phyloP scores from a whole-genome alignment of 2,329 filamentous ascomycete genomes.

The Pseudodiploospora longispora region DNA sequence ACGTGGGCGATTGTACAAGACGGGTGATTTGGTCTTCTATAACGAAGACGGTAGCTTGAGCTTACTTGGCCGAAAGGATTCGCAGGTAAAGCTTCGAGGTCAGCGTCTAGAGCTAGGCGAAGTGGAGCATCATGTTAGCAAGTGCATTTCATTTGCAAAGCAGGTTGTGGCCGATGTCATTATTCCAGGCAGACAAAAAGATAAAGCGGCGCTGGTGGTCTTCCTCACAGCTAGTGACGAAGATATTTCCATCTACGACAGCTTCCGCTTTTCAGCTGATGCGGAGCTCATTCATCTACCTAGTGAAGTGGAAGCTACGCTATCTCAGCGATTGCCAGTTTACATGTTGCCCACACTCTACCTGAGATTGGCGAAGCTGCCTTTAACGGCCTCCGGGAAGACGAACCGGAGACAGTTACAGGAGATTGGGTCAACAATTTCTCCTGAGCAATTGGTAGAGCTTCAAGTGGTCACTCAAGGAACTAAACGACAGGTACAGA shows the following conservation, averaged over 20 bases:
- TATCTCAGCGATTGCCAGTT: constrained; percentile 6
- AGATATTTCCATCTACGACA: too few relatives aligned
- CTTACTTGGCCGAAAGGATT: constrained; percentile 35
- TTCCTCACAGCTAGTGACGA: neutral
- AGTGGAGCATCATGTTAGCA: neutral
- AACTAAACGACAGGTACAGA: neutral
- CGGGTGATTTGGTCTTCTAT: constrained; percentile 25
- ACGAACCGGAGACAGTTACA: constrained; percentile 8
- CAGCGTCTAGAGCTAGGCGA: neutral
- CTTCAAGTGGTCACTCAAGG: neutral
- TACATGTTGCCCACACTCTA: constrained; percentile 15
- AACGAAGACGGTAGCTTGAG: constrained; percentile 19
- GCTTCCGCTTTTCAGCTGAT: too few relatives aligned
- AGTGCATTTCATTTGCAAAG: neutral
- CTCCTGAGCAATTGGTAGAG: neutral
- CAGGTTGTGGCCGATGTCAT: neutral
- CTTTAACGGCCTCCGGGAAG: constrained; percentile 12
- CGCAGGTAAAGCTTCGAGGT: constrained; percentile 43
- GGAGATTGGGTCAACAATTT: constrained; percentile 2
- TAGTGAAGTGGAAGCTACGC: neutral
- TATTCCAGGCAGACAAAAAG: neutral
- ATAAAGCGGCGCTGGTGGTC: neutral
- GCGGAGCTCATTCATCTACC: neutral
- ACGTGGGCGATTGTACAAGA: constrained; percentile 22
- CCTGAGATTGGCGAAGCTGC: constrained; percentile 9